Conservation (phyloP, 2,329 filamentous ascomycete genomes). For the Aureobasidium leucospermi region DNA sequence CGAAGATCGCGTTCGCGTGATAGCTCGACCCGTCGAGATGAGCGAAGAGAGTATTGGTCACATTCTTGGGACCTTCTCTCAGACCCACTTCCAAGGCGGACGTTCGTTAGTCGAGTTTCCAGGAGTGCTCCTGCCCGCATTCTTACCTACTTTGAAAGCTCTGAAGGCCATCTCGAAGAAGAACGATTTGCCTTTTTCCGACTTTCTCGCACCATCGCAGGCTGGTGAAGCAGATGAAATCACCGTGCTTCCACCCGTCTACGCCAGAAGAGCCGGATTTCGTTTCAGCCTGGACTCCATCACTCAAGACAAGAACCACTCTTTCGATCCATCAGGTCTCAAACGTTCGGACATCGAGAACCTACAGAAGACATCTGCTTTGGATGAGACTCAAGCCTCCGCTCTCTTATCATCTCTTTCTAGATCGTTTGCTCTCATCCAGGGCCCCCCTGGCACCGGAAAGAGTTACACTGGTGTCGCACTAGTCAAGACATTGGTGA, state of each 20-base stretch:
- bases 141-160: constrained; percentile 49
- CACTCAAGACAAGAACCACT: constrained; percentile 17
- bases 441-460: constrained; percentile 65
- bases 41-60: not conserved
- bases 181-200: constrained; percentile 24
- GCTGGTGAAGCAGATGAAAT: constrained; percentile 17
- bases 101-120: constrained; percentile 54
- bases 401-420: constrained; percentile 49
- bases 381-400: constrained; percentile 45
- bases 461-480: constrained; percentile 56
- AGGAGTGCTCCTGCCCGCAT: constrained; percentile 51
- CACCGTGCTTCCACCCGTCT: constrained; percentile 42
- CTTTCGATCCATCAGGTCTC: constrained; percentile 18
- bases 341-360: constrained; percentile 25
- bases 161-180: constrained; percentile 45
- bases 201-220: constrained; percentile 23
- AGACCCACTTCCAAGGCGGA: not conserved
- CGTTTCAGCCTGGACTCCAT: constrained; percentile 37
- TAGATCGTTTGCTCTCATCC: constrained; percentile 52
- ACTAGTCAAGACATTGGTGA: constrained; percentile 50
- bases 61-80: not conserved
- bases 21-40: not conserved
- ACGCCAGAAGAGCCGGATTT: constrained; percentile 44
- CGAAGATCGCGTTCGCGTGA: constrained; percentile 18
- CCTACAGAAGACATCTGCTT: constrained; percentile 32